phyloP scores from a whole-genome alignment of 768 basidiomycete genomes.

The Lyophyllum shimeji region DNA sequence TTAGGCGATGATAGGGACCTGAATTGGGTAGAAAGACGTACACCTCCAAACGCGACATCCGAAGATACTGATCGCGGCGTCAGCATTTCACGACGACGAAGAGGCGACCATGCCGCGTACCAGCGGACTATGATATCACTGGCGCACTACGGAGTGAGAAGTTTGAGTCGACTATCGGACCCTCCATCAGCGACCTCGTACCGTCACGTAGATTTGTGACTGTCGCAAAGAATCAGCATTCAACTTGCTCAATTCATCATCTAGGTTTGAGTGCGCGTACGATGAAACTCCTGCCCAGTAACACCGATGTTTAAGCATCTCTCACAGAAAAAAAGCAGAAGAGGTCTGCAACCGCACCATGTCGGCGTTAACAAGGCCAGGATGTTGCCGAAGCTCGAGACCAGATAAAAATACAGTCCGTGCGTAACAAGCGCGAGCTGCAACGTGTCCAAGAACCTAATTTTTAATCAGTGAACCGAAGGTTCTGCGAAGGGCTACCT shows the following conservation, averaged over 20 bases:
- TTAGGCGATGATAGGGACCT: neutral
- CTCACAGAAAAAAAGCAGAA: neutral
- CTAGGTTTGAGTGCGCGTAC: neutral
- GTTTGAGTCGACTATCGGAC: neutral
- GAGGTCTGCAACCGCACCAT: slow-evolving; percentile 21
- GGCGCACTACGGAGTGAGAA: slow-evolving; percentile 8
- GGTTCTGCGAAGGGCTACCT: neutral
- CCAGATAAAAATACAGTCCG: slow-evolving; percentile 15
- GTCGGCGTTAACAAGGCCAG: slow-evolving; percentile 22
- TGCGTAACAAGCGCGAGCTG: slow-evolving; percentile 14
- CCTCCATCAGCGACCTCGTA: neutral
- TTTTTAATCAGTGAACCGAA: neutral
- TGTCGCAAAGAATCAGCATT: neutral
- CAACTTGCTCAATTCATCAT: too few species aligned
- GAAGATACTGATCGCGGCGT: slow-evolving; percentile 20
- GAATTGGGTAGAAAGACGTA: slow-evolving; percentile 7
- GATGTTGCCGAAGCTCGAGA: slow-evolving; percentile 19
- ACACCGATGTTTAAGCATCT: neutral
- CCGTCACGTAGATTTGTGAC: slow-evolving; percentile 15
- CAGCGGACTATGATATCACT: slow-evolving; percentile 30
- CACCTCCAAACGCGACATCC: slow-evolving; percentile 26
- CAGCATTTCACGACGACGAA: neutral
- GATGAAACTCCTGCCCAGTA: slow-evolving; percentile 9
- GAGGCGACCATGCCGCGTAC: slow-evolving; percentile 15
- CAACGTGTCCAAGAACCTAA: slow-evolving; percentile 16